These are phyloP conservation scores for Marsdenia floribunda DNA, from an alignment of 257 asterid genomes.

Conservation along the genomic window DNA sequence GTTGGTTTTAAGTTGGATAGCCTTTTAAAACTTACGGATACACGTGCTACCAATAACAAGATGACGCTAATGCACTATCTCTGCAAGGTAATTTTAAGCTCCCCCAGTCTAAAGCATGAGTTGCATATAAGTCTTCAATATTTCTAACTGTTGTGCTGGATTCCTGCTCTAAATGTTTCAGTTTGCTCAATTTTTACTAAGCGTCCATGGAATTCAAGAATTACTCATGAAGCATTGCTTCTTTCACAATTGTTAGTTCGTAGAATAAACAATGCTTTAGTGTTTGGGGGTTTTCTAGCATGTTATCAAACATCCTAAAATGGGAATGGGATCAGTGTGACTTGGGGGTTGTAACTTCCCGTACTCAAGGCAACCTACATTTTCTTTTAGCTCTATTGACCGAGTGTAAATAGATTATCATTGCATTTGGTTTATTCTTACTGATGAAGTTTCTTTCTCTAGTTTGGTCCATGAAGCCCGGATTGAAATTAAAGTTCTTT, in stretches of 20 bases:
- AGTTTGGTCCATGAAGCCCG: background rate
- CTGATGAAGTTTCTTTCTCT: background rate
- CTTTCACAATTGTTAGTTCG: background rate
- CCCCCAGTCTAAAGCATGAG: background rate
- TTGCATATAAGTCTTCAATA: background rate
- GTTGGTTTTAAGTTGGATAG: slow-evolving; percentile 98
- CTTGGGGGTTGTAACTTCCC: background rate
- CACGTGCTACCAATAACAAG: slow-evolving; percentile 88
- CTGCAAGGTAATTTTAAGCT: slow-evolving; percentile 61
- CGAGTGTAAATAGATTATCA: background rate
- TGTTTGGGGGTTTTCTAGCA: background rate
- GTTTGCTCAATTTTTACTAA: background rate
- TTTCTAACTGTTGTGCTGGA: background rate
- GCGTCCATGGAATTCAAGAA: background rate
- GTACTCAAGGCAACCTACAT: background rate
- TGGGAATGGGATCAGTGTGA: background rate
- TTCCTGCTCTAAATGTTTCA: background rate
- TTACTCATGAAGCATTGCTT: background rate
- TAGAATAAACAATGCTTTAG: background rate
- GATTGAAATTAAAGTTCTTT: slow-evolving; percentile 1
- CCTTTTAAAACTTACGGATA: slow-evolving; percentile 91
- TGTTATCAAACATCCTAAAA: background rate
- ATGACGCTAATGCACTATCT: slow-evolving; percentile 99
- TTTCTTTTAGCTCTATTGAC: background rate
- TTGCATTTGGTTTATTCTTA: background rate